Base-by-base conservation (phyloP, 1,284 basidiomycete species). In the Ganoderma meredithae region DNA sequence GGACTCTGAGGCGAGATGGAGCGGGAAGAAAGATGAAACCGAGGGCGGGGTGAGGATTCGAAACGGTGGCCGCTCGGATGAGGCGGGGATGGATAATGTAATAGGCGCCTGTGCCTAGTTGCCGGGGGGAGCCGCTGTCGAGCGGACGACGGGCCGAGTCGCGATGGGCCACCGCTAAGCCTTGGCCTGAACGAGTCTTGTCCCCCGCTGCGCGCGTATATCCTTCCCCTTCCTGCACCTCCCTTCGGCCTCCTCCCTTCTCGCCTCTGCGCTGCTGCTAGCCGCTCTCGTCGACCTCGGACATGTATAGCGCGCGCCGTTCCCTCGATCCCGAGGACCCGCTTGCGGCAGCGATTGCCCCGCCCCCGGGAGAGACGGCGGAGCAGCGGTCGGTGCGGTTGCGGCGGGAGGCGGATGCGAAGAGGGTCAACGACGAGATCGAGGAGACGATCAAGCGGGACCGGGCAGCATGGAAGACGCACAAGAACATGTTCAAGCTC, bases 401-500 rank as follows among this genome's bases (percentile, higher is more conserved):
- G 62, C 79, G 81, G 65, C 78, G 78, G 47, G 88, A 90, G 75
- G 80, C 79, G 4, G 84, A 87, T 66, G 87, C 86, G 3, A 83
- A 84, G 76, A 78, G 80, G 36, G 77, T 83, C 52, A 89, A 83
- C 75, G 87, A 89, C 72, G 81, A 78, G 60, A 89, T 90, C 68
- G 88, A 90, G 75, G 86, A 88, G 71, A 79, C 81, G 65, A 81
- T 89, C 70, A 85, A 83, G 72, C 78, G 78, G 66, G 86, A 88
- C 69, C 79, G 82, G 10, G 81, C 79, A 3, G 79, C 77, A 1
- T 73, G 72, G 69, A 85, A 83, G 78, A 85, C 82, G 74, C 79
- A 83, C 67, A 83, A 80, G 69, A 75, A 76, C 64, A 76, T 84
- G 22, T 81, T 90, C 60, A 88, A 87, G 73, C 81, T 90, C 59